Conservation (phyloP, 169 alveolate species). For the Eimeria necatrix region DNA sequence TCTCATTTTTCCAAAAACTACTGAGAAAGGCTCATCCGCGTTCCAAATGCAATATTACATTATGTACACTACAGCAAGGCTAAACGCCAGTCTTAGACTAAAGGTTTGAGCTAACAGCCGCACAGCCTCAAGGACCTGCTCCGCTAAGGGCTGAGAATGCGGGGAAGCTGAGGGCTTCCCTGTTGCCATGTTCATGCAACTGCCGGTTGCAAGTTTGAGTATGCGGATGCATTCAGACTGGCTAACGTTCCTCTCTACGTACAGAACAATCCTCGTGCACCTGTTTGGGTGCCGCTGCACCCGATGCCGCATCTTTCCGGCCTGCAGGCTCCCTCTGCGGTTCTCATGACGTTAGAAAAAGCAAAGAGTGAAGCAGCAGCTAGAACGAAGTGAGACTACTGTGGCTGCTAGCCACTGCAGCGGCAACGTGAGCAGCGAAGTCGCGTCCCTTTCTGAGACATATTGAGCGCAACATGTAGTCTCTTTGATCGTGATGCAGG, state of each 20-base stretch:
- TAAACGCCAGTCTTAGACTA: no score
- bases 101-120: no score
- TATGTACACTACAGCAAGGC: no score
- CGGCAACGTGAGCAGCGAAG: neutral
- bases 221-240: slow-evolving; percentile 73
- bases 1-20: neutral
- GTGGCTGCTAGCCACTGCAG: neutral
- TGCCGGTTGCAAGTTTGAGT: neutral
- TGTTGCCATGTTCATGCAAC: no score
- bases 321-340: slow-evolving; percentile 79
- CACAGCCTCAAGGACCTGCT: no score
- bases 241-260: slow-evolving; percentile 87
- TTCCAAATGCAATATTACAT: no score
- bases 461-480: neutral
- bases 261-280: slow-evolving; percentile 88
- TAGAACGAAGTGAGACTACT: slow-evolving; percentile 81
- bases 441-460: neutral
- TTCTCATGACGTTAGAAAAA: slow-evolving; percentile 86
- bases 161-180: no score
- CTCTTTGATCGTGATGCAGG: slow-evolving; percentile 77
- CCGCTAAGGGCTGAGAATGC: no score
- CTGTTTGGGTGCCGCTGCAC: slow-evolving; percentile 91
- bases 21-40: no score
- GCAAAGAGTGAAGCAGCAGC: slow-evolving; percentile 87
- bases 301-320: slow-evolving; percentile 84